These are phyloP conservation scores for Nannizziopsis barbatae DNA, from an alignment of 2,329 filamentous ascomycete species.

Conservation along the genomic window DNA sequence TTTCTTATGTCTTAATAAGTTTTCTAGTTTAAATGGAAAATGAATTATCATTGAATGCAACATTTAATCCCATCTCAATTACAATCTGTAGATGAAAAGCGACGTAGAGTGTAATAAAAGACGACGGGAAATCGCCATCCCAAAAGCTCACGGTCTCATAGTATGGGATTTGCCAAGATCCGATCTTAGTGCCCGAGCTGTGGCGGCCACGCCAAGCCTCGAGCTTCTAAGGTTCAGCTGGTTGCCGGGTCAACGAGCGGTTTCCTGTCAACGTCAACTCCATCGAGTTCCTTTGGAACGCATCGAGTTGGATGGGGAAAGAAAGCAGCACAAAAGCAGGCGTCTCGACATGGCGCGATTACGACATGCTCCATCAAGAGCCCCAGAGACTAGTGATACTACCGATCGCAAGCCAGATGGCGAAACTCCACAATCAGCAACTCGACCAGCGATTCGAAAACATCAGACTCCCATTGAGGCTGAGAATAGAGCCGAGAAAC, in stretches of 20 bases:
- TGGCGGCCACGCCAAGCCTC: too few relatives aligned
- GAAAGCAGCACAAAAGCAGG: background rate
- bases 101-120: too few relatives aligned
- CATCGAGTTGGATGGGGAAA: background rate
- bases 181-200: too few relatives aligned
- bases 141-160: too few relatives aligned
- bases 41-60: too few relatives aligned
- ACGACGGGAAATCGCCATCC: too few relatives aligned
- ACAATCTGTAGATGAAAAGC: too few relatives aligned
- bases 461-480: background rate
- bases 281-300: background rate
- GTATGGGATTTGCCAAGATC: too few relatives aligned
- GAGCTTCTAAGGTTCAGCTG: too few relatives aligned
- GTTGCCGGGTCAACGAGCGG: conserved; percentile 7
- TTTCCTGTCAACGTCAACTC: conserved; percentile 14
- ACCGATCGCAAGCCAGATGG: background rate
- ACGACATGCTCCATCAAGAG: conserved; percentile 1
- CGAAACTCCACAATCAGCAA: background rate
- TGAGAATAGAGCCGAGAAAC: background rate
- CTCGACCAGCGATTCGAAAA: background rate
- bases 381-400: background rate
- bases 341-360: conserved; percentile 1
- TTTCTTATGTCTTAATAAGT: background rate
- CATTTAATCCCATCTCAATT: too few relatives aligned
- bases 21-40: too few relatives aligned